phyloP scores from a whole-genome alignment of 1,139 yeast genomes.

The Diutina rugosa region DNA sequence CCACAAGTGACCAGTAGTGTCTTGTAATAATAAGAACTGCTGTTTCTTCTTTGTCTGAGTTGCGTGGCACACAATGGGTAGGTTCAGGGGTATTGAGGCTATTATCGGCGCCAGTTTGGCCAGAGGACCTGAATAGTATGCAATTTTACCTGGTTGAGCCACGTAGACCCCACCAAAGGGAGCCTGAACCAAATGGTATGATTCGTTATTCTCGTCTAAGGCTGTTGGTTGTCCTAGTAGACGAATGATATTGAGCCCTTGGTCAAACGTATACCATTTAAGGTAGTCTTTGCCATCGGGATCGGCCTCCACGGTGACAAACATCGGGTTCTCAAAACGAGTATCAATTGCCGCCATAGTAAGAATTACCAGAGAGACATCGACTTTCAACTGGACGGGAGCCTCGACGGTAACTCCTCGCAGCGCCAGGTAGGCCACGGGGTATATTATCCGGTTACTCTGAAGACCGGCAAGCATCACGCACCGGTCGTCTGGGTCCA shows the following conservation, averaged over 20 bases:
- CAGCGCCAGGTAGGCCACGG: neutral
- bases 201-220: conserved; percentile 18
- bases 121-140: conserved; percentile 12
- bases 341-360: conserved; percentile 52
- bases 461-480: conserved; percentile 62
- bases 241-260: conserved; percentile 64
- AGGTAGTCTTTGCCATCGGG: conserved; percentile 34
- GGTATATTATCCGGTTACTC: conserved; percentile 52
- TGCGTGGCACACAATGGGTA: conserved; percentile 40
- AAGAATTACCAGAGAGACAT: conserved; percentile 37
- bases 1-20: conserved; percentile 64
- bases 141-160: conserved; percentile 18
- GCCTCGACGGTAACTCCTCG: conserved; percentile 19
- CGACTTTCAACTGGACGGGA: conserved; percentile 58
- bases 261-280: conserved; percentile 68
- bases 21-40: conserved; percentile 63
- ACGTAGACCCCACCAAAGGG: conserved; percentile 27
- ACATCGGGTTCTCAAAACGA: conserved; percentile 69
- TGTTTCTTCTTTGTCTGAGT: conserved; percentile 49
- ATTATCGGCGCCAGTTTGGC: conserved; percentile 11
- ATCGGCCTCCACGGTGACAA: conserved; percentile 29
- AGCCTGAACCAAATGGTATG: conserved; percentile 20
- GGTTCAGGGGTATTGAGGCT: conserved; percentile 8
- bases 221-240: conserved; percentile 13
- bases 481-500: conserved; percentile 67